phyloP scores from a whole-genome alignment of 805 yeast species.

The Naumovozyma castellii region DNA sequence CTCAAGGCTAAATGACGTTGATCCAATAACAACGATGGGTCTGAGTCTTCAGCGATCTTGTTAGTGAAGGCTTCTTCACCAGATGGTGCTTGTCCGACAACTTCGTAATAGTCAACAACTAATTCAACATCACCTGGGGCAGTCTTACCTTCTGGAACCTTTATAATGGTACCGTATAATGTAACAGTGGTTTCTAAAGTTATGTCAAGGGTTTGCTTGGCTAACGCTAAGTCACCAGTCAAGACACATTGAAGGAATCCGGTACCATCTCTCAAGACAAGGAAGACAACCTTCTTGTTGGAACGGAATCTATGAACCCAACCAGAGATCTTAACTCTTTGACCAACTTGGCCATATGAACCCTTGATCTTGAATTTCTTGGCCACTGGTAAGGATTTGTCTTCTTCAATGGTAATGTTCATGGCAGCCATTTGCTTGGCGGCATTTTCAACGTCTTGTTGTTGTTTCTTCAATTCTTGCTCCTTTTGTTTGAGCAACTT shows the following conservation, averaged over 20 bases:
- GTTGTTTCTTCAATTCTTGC: slow-evolving; percentile 42
- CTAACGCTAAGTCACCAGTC: slow-evolving; percentile 85
- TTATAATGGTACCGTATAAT: slow-evolving; percentile 69
- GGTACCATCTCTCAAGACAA: slow-evolving; percentile 91
- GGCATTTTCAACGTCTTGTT: slow-evolving; percentile 59
- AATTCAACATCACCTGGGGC: slow-evolving; percentile 98
- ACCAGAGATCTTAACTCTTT: slow-evolving; percentile 74
- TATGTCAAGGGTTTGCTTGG: slow-evolving; percentile 72
- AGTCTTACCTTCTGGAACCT: slow-evolving; percentile 88
- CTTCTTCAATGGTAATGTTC: slow-evolving; percentile 66
- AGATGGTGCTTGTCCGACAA: slow-evolving; percentile 88
- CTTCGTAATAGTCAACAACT: slow-evolving; percentile 78
- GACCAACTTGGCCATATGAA: slow-evolving; percentile 46
- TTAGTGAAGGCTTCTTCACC: slow-evolving; percentile 94
- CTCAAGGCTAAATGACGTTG: slow-evolving; percentile 93
- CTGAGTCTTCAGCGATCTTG: slow-evolving; percentile 88
- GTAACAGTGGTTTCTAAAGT: slow-evolving; percentile 82
- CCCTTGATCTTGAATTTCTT: slow-evolving; percentile 53
- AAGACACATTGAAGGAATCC: slow-evolving; percentile 84
- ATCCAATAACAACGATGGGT: slow-evolving; percentile 85
- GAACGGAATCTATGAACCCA: slow-evolving; percentile 93
- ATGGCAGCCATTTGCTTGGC: slow-evolving; percentile 70
- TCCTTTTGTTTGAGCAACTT: slow-evolving; percentile 43
- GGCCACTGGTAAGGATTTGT: slow-evolving; percentile 63
- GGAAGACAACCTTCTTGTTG: slow-evolving; percentile 85